A percentile compares a stretch with the other conserved stretches of the same genome.
Evolutionary conservation across 2,329 filamentous ascomycete species (phyloP).

Genomic region (Aspergillus sp.): DNA sequence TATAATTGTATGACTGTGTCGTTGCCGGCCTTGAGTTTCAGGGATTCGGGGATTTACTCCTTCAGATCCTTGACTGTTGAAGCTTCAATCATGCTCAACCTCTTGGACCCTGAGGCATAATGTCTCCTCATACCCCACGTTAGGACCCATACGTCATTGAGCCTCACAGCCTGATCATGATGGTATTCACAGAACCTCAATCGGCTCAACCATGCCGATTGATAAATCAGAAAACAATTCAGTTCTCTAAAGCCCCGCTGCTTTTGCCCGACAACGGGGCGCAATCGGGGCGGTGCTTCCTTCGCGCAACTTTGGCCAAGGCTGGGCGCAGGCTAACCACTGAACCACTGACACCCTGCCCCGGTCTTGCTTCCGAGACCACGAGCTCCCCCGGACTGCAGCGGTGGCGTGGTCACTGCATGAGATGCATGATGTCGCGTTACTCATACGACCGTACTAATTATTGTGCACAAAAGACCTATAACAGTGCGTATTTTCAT

Average conservation of each 20-base stretch:
- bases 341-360: background rate
- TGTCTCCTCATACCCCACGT: background rate
- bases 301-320: background rate
- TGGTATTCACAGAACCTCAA: background rate
- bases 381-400: background rate
- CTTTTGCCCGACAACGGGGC: slow-evolving; percentile 9
- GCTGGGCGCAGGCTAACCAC: background rate
- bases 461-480: too few relatives aligned
- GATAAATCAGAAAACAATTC: background rate
- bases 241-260: background rate
- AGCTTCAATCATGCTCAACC: background rate
- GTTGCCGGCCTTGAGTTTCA: background rate
- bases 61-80: background rate
- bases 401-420: background rate
- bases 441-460: too few relatives aligned
- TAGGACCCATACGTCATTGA: background rate
- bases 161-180: background rate
- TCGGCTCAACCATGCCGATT: background rate
- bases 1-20: background rate
- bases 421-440: too few relatives aligned
- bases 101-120: too few relatives aligned
- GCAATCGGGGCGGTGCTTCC: slow-evolving; percentile 16
- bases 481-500: too few relatives aligned
- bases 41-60: background rate
- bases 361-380: background rate